Evolutionary conservation across 2,329 filamentous ascomycete species (phyloP).

Genomic region (Ploettnerulaceae sp.): DNA sequence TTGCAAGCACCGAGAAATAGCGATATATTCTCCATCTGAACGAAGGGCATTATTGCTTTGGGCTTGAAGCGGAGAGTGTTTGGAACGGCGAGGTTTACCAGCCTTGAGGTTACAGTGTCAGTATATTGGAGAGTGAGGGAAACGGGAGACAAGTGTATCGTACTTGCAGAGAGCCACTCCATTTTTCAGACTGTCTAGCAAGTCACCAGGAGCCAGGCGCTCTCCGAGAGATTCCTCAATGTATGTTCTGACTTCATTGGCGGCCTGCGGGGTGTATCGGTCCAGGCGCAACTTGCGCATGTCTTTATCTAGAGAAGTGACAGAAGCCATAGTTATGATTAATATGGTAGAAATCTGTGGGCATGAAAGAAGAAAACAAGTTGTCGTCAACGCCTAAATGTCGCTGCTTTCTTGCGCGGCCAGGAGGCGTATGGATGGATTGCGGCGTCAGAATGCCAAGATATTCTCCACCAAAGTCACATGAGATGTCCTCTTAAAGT

Average conservation of each 20-base stretch:
- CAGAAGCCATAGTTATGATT: constrained; percentile 69
- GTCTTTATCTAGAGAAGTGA: constrained; percentile 90
- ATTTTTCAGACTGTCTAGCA: constrained; percentile 84
- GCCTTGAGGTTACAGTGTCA: constrained; percentile 39
- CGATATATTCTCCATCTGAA: constrained; percentile 99
- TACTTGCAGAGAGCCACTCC: constrained; percentile 91
- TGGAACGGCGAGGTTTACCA: constrained; percentile 75
- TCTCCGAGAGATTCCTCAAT: constrained; percentile 78
- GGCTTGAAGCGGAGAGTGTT: constrained; percentile 81
- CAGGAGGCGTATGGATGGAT: constrained; percentile 3
- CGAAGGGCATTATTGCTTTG: constrained; percentile 87
- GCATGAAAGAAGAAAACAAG: neutral
- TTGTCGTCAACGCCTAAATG: neutral
- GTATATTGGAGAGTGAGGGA: constrained; percentile 1
- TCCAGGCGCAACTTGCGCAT: constrained; percentile 88
- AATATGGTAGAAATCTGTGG: constrained; percentile 12
- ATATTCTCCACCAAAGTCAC: neutral
- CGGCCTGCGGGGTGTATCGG: constrained; percentile 86
- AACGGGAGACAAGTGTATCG: constrained; percentile 31
- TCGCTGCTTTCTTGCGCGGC: constrained; percentile 10
- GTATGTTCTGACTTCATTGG: constrained; percentile 79
- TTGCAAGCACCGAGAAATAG: constrained; percentile 91
- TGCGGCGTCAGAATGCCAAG: constrained; percentile 1
- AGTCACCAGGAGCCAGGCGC: constrained; percentile 64
- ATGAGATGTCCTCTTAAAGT: neutral